These are phyloP conservation scores for Agaricus sinodeliciosus DNA, from an alignment of 768 basidiomycete species.

Conservation along the genomic window DNA sequence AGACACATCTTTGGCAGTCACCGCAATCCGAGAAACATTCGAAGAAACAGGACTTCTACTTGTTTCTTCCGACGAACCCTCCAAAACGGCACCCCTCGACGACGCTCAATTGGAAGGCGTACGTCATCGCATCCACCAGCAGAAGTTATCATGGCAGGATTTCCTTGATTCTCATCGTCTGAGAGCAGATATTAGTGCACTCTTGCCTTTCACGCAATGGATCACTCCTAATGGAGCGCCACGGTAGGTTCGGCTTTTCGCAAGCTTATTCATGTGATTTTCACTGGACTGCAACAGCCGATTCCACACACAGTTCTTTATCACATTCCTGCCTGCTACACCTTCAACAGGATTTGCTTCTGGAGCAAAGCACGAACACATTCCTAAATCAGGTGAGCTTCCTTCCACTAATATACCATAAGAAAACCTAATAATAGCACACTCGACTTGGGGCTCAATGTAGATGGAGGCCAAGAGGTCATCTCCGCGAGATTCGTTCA, in stretches of 20 bases:
- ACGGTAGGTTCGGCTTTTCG: slow-evolving; percentile 29
- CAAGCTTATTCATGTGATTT: slow-evolving; percentile 3
- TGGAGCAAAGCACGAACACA: slow-evolving; percentile 46
- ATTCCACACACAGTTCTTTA: slow-evolving; percentile 66
- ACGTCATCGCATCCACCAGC: slow-evolving; percentile 49
- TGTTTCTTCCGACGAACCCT: slow-evolving; percentile 22
- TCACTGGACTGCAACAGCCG: slow-evolving; percentile 34
- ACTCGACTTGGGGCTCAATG: not conserved
- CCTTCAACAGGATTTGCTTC: slow-evolving; percentile 42
- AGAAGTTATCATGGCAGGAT: slow-evolving; percentile 39
- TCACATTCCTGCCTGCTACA: slow-evolving; percentile 47
- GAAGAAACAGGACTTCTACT: slow-evolving; percentile 69
- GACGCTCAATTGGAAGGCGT: slow-evolving; percentile 43
- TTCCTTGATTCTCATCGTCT: slow-evolving; percentile 46
- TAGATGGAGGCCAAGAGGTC: slow-evolving; percentile 65
- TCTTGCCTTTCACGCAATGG: slow-evolving; percentile 74
- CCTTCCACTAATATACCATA: not conserved
- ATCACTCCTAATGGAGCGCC: slow-evolving; percentile 54
- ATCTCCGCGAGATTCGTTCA: slow-evolving; percentile 61
- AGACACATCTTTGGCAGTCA: slow-evolving; percentile 48
- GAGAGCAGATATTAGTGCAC: slow-evolving; percentile 33
- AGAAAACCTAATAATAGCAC: not conserved
- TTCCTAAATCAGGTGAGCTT: slow-evolving; percentile 49
- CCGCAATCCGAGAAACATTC: slow-evolving; percentile 72
- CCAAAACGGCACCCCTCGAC: slow-evolving; percentile 17